phyloP scores from a whole-genome alignment of 106 monocot species.

The Allium sativum region DNA sequence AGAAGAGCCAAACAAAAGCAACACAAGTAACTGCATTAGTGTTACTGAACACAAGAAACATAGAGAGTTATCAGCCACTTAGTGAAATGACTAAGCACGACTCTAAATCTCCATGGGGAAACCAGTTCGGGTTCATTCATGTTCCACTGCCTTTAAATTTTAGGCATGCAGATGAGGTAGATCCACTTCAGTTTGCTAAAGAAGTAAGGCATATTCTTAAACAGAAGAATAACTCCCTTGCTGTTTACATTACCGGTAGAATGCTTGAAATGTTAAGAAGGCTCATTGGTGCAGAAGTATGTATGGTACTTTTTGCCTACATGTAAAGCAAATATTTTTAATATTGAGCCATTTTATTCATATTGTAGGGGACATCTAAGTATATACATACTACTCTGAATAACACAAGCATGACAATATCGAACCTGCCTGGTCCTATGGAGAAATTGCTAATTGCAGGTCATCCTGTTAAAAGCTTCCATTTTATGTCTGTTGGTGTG shows the following conservation, averaged over 20 bases:
- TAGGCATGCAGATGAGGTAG: slow-evolving; percentile 13
- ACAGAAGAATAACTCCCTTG: slow-evolving; percentile 48
- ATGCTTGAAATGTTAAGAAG: slow-evolving; percentile 40
- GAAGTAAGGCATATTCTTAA: slow-evolving; percentile 37
- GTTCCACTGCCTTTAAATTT: slow-evolving; percentile 25
- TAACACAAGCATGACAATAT: slow-evolving; percentile 62
- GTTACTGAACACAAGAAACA: slow-evolving; percentile 48
- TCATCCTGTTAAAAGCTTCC: slow-evolving; percentile 38
- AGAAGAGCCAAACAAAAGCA: not conserved
- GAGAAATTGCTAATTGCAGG: slow-evolving; percentile 51
- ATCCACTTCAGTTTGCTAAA: slow-evolving; percentile 35
- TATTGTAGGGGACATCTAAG: slow-evolving; percentile 26
- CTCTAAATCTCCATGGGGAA: slow-evolving; percentile 48
- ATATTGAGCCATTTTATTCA: not conserved
- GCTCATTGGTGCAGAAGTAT: slow-evolving; percentile 57
- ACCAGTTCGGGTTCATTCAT: slow-evolving; percentile 66
- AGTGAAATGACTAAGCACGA: slow-evolving; percentile 32
- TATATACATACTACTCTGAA: slow-evolving; percentile 46
- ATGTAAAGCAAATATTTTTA: not conserved
- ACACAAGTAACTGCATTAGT: slow-evolving; percentile 38
- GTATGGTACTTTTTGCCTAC: not conserved
- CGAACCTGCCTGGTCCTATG: slow-evolving; percentile 51
- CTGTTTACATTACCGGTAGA: slow-evolving; percentile 42
- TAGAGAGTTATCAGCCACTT: slow-evolving; percentile 26
- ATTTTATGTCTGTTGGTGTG: slow-evolving; percentile 61